Evolutionary conservation across 1,284 basidiomycete genomes (phyloP).

Genomic region (Pseudomicrostroma phylloplanum): DNA sequence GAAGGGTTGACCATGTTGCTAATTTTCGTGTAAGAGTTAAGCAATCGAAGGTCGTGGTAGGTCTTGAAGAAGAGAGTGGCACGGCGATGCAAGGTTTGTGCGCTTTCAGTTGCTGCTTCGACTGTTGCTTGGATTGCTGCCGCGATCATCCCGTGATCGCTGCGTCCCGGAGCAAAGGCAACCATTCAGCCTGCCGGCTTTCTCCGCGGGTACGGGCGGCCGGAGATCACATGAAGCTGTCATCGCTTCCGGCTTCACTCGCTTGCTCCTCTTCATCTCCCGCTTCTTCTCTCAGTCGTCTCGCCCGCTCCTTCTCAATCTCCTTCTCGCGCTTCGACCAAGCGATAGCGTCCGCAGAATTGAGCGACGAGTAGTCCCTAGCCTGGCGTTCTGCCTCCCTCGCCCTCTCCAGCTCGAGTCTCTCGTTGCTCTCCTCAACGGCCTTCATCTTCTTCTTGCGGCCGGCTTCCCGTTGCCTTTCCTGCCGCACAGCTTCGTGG

Average conservation of each 20-base stretch:
- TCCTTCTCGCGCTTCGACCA: constrained; percentile 1
- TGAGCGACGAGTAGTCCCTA: neutral
- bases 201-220: too few species aligned
- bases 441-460: constrained; percentile 18
- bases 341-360: neutral
- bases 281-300: neutral
- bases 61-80: too few species aligned
- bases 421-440: constrained; percentile 17
- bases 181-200: too few species aligned
- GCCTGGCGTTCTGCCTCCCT: constrained; percentile 1
- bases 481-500: constrained; percentile 79
- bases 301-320: neutral
- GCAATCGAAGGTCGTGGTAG: too few species aligned
- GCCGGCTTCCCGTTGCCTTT: constrained; percentile 54
- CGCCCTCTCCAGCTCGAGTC: neutral
- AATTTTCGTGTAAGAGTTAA: too few species aligned
- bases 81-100: too few species aligned
- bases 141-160: too few species aligned
- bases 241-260: constrained; percentile 1
- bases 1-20: too few species aligned
- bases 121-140: too few species aligned
- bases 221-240: too few species aligned
- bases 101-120: too few species aligned
- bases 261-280: neutral
- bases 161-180: too few species aligned